Percentiles rank a stretch among this genome's conserved stretches.
phyloP scores from a whole-genome alignment of 1,284 basidiomycete species.

The Rhodotorula mucilaginosa region DNA sequence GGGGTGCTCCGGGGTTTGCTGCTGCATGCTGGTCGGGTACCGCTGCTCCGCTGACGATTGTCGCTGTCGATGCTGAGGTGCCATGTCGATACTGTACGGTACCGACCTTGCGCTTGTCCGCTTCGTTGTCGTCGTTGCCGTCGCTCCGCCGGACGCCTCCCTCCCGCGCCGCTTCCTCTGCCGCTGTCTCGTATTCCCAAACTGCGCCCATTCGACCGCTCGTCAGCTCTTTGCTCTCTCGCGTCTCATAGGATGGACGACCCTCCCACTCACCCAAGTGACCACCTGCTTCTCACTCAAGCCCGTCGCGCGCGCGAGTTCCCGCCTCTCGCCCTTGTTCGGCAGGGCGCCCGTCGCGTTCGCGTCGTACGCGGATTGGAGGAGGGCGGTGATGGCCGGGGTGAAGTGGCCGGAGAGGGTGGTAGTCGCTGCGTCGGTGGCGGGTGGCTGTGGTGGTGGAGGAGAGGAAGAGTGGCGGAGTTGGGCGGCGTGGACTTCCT shows the following conservation, averaged over 20 bases:
- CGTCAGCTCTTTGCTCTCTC: background rate
- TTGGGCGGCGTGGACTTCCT: background rate
- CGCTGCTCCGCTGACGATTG: background rate
- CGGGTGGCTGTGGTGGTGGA: background rate
- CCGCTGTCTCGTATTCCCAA: conserved; percentile 41
- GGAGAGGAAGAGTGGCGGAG: background rate
- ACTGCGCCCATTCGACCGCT: background rate
- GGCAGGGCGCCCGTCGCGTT: conserved; percentile 2
- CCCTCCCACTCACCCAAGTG: conserved; percentile 17
- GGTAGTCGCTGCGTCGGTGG: background rate
- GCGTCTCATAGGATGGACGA: no score
- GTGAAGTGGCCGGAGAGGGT: conserved; percentile 16
- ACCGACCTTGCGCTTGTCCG: background rate
- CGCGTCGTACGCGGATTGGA: conserved; percentile 18
- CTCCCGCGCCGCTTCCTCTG: background rate
- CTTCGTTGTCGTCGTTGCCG: background rate
- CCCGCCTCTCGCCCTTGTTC: conserved; percentile 20
- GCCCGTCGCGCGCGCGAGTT: conserved; percentile 17
- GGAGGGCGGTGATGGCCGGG: conserved; percentile 20
- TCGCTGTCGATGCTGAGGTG: background rate
- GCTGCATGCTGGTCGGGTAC: background rate
- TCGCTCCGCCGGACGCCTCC: background rate
- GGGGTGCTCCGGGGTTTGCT: no score
- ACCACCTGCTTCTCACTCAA: conserved; percentile 25
- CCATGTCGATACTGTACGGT: background rate